A percentile compares a stretch with the other conserved stretches of the same genome.
These are phyloP conservation scores for Tricholoma hemisulphureum DNA, from an alignment of 768 basidiomycete species.

Conservation along the genomic window DNA sequence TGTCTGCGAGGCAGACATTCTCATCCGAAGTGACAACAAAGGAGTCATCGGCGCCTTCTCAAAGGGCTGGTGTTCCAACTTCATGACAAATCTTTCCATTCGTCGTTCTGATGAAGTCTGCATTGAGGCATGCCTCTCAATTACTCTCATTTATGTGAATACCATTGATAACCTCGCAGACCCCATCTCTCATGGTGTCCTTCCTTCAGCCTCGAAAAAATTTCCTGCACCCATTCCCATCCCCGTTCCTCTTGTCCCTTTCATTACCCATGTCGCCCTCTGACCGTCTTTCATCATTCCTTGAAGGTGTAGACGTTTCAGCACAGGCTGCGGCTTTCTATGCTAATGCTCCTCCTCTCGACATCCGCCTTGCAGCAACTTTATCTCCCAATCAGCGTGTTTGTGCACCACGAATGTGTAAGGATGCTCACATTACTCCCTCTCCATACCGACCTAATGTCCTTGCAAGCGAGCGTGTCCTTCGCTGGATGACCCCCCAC, in stretches of 20 bases:
- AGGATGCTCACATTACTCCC: conserved; percentile 1
- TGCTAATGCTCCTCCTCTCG: not conserved
- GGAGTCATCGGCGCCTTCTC: conserved; percentile 24
- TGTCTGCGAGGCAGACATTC: conserved; percentile 9
- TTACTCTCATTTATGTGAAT: conserved; percentile 21
- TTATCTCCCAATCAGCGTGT: conserved; percentile 2
- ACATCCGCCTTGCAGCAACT: not conserved
- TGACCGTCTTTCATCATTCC: not conserved
- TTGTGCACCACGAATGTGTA: not conserved
- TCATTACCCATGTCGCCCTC: not conserved
- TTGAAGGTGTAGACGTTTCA: not conserved
- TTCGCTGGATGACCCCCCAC: conserved; percentile 18
- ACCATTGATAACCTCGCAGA: conserved; percentile 32
- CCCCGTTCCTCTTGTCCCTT: not conserved
- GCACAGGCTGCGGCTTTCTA: not conserved
- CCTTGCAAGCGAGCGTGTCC: conserved; percentile 11
- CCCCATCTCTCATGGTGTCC: conserved; percentile 19
- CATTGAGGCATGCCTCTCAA: conserved; percentile 15
- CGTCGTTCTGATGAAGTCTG: conserved; percentile 15
- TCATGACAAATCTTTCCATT: conserved; percentile 18
- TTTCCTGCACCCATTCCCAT: not conserved
- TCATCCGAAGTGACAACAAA: conserved; percentile 23
- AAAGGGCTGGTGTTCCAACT: conserved; percentile 20
- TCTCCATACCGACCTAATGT: conserved; percentile 14
- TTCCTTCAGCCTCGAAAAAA: not conserved